Conservation (phyloP, 139 green algal species). For the Dunaliella primolecta region DNA sequence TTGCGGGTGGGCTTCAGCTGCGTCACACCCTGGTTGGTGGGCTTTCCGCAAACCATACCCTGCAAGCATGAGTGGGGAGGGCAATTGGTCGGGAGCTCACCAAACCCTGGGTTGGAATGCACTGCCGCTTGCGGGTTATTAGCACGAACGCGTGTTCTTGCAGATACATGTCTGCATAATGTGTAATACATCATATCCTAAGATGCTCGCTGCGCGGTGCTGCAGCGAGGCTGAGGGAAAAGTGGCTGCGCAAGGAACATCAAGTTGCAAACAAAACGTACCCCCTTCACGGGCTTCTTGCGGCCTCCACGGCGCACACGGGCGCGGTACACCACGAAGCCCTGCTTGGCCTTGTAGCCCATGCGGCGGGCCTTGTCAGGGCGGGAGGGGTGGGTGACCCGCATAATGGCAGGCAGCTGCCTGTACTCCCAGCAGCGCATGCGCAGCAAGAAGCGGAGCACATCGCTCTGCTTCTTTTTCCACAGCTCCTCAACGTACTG, state of each 20-base stretch:
- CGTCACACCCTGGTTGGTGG: conserved; percentile 93
- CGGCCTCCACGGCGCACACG: conserved; percentile 93
- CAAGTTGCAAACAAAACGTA: conserved; percentile 33
- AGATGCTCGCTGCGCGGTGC: too few species aligned
- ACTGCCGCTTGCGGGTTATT: too few species aligned
- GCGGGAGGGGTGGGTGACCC: conserved; percentile 81
- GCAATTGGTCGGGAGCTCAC: neutral
- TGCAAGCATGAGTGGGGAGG: conserved; percentile 32
- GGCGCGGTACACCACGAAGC: conserved; percentile 94
- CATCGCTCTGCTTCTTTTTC: conserved; percentile 99
- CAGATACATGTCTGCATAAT: neutral
- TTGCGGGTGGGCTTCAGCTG: conserved; percentile 96
- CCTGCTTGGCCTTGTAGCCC: conserved; percentile 98
- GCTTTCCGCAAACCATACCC: conserved; percentile 98
- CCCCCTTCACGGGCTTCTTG: conserved; percentile 95
- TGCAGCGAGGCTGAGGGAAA: too few species aligned
- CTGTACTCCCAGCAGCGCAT: conserved; percentile 99
- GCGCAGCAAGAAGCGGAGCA: conserved; percentile 96
- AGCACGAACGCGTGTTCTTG: too few species aligned
- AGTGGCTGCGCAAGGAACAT: too few species aligned
- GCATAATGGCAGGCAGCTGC: conserved; percentile 88
- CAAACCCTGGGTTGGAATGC: too few species aligned
- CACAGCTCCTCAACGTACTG: conserved; percentile 99
- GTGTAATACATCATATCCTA: too few species aligned
- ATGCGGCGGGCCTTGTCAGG: conserved; percentile 96